These are phyloP conservation scores for Penicillium vulpinum DNA, from an alignment of 2,329 filamentous ascomycete genomes.

Conservation along the genomic window DNA sequence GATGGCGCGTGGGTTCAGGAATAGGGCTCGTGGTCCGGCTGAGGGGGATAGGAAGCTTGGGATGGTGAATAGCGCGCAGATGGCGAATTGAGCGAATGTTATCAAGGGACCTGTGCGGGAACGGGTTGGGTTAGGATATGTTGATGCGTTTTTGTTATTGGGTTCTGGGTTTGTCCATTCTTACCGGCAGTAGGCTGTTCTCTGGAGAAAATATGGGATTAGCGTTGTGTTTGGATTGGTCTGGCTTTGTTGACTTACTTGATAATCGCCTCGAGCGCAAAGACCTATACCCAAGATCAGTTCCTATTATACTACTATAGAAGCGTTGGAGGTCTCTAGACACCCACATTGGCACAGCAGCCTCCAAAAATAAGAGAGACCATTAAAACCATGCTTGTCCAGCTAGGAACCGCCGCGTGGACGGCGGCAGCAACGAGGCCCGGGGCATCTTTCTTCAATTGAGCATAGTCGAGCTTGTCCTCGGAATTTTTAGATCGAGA, in stretches of 20 bases:
- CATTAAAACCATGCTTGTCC: constrained; percentile 67
- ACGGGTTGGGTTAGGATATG: not conserved
- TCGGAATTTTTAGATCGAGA: not conserved
- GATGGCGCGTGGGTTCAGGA: constrained; percentile 73
- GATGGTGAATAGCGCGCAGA: constrained; percentile 77
- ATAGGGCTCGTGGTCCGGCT: constrained; percentile 63
- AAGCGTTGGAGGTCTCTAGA: not conserved
- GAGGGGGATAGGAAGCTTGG: constrained; percentile 70
- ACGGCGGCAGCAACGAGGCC: constrained; percentile 31
- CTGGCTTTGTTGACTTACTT: constrained; percentile 63
- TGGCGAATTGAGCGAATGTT: constrained; percentile 85
- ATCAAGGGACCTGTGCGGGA: constrained; percentile 67
- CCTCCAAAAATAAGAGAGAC: constrained; percentile 89
- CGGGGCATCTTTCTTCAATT: constrained; percentile 10
- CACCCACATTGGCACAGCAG: constrained; percentile 83
- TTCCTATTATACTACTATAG: constrained; percentile 14
- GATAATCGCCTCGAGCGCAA: constrained; percentile 90
- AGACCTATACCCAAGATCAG: constrained; percentile 62
- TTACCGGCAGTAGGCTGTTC: constrained; percentile 81
- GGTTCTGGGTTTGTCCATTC: constrained; percentile 13
- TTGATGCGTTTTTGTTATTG: not conserved
- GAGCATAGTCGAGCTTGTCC: not conserved
- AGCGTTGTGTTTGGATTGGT: constrained; percentile 5
- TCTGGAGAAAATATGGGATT: constrained; percentile 47
- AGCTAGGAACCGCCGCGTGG: constrained; percentile 53